These are phyloP conservation scores for Ettlia oleoabundans DNA, from an alignment of 139 green algal genomes.

Conservation along the genomic window DNA sequence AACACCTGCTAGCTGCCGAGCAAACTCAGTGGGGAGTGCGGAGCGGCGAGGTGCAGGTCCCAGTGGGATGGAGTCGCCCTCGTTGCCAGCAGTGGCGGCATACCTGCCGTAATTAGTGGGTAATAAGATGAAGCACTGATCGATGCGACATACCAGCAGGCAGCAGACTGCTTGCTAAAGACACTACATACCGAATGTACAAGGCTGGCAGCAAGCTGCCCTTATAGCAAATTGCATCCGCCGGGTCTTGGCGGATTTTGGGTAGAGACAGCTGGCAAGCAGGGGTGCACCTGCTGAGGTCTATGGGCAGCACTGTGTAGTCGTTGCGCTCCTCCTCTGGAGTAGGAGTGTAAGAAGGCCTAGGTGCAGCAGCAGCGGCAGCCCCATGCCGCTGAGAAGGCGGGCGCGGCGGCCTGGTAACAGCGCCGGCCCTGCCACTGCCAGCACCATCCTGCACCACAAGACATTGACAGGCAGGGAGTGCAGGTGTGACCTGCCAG, in stretches of 20 bases:
- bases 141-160: no score
- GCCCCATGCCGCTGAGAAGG: background rate
- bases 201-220: background rate
- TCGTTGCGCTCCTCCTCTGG: conserved; percentile 39
- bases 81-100: conserved; percentile 19
- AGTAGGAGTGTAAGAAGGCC: background rate
- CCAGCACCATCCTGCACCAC: no score
- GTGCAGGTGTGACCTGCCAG: no score
- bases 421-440: no score
- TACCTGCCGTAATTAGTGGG: conserved; percentile 28
- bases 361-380: background rate
- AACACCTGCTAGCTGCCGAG: conserved; percentile 3
- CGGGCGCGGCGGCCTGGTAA: background rate
- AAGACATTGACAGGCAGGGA: no score
- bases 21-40: conserved; percentile 11
- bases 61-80: conserved; percentile 10
- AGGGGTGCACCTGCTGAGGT: conserved; percentile 34
- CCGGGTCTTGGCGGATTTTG: no score
- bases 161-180: background rate
- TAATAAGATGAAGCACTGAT: no score
- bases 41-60: background rate
- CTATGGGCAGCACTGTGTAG: conserved; percentile 40
- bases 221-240: no score
- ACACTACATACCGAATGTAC: background rate
- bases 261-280: no score